Conservation (phyloP, 352 stramenopile genomes). For the Phytopythium sindhum region DNA sequence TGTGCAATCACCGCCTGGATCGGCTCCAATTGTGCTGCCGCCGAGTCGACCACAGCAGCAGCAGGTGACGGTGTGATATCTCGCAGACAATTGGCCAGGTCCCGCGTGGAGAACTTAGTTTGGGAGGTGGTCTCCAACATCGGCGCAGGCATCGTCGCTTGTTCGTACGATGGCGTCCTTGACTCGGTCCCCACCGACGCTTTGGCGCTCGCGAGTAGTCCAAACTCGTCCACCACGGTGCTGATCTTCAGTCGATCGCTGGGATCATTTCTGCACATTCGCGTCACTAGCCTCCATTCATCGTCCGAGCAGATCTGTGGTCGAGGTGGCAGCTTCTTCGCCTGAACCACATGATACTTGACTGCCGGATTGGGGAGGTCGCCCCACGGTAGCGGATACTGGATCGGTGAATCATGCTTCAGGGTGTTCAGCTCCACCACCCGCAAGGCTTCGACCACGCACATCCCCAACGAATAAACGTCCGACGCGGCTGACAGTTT, state of each 20-base stretch:
- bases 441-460: background rate
- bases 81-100: too few relatives aligned
- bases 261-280: background rate
- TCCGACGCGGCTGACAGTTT: background rate
- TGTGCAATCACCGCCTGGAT: too few relatives aligned
- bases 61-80: too few relatives aligned
- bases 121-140: too few relatives aligned
- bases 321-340: background rate
- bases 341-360: background rate
- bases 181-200: too few relatives aligned
- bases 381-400: background rate
- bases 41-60: too few relatives aligned
- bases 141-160: too few relatives aligned
- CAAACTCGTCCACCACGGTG: background rate
- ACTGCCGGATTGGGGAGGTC: background rate
- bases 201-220: too few relatives aligned
- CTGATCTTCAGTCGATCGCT: background rate
- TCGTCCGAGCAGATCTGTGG: background rate
- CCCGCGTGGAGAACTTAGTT: too few relatives aligned
- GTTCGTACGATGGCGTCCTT: too few relatives aligned
- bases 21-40: too few relatives aligned
- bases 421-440: background rate
- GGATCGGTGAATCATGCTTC: too few relatives aligned
- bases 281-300: background rate
- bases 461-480: slow-evolving; percentile 2